Evolutionary conservation across 2,329 filamentous ascomycete genomes (phyloP), one percentile per base, ranked within the genome.

Genomic region (Fusarium dimerum): DNA sequence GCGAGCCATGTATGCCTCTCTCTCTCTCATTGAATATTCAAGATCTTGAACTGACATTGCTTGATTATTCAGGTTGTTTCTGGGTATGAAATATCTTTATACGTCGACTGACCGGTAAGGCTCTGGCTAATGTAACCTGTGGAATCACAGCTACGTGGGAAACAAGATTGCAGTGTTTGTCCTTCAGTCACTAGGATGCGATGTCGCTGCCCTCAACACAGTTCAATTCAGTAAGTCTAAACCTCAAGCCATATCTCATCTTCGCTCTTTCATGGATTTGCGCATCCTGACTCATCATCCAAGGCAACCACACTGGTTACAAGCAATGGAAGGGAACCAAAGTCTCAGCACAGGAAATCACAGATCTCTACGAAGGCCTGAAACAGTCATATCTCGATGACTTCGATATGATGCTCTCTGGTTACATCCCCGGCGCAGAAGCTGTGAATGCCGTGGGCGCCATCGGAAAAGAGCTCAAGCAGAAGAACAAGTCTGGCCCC

Each of bases 151-250:
- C 70, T 93, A 97, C 81, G 94, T 99, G 62, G 94, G 94, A 47
- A 99, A 99, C 72, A 96, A 93, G 66, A 96, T 99, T 79, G 92
- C 92, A 40, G 92, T 92, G 1, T 95, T 96, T 68, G 90, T 92
- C 61, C 88, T 99, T 81, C 93, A 99, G 72, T 88, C 89, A 1
- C 76, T 99, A 46, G 94, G 94, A 44, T 97, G 92, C 68, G 93
- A 99, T 66, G 93, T 97, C 7, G 89, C 92, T 9, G 90, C 92
- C 3, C 81, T 99, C 65, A 97, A 99, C 71, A 99, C 94, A 0
- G 94, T 99, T 7, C 89, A 99, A 66, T 99, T 97, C 77, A 97
- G 93, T 96, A 78, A 72, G 87, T 75, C 2, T 15, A 12, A 46
- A 6, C 11, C 26, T 58, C 43, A n/a, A 40, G 51, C 60, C 32